Conservation (phyloP, 2,329 filamentous ascomycete genomes). For the Ascochyta viciae-villosae region DNA sequence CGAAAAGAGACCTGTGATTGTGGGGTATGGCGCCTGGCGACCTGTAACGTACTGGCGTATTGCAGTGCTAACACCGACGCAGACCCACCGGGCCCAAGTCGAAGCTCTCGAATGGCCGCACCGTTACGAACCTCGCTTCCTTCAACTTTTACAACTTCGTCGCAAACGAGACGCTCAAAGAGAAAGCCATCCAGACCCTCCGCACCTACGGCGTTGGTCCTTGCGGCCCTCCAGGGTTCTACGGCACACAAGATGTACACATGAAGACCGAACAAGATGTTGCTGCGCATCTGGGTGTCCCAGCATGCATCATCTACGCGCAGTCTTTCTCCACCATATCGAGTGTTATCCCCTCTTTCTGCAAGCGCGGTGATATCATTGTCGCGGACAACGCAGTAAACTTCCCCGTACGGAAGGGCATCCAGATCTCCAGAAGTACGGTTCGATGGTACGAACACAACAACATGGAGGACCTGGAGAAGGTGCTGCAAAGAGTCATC, state of each 20-base stretch:
- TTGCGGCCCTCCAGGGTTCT: constrained; percentile 96
- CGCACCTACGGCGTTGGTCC: constrained; percentile 96
- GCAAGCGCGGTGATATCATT: constrained; percentile 96
- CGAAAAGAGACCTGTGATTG: constrained; percentile 85
- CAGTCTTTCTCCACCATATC: constrained; percentile 96
- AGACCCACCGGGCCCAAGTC: constrained; percentile 90
- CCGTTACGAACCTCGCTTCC: constrained; percentile 90
- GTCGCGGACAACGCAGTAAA: constrained; percentile 94
- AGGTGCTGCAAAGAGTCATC: constrained; percentile 81
- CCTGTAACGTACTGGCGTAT: background rate
- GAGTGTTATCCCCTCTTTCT: constrained; percentile 96
- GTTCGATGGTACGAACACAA: constrained; percentile 96
- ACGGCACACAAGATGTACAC: constrained; percentile 97
- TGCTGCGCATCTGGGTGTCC: constrained; percentile 84
- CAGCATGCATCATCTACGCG: constrained; percentile 92
- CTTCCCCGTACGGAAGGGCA: constrained; percentile 90
- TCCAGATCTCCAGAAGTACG: constrained; percentile 90
- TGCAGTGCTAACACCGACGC: constrained; percentile 23
- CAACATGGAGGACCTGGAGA: constrained; percentile 91
- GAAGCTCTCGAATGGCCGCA: constrained; percentile 86
- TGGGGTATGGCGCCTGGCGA: constrained; percentile 67
- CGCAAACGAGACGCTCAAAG: constrained; percentile 87
- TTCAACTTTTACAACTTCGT: constrained; percentile 99
- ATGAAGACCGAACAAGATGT: constrained; percentile 97
- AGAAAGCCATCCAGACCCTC: constrained; percentile 92